A percentile compares a stretch with the other conserved stretches of the same genome.
Evolutionary conservation across 805 yeast genomes (phyloP).

Genomic region (Candida broadrunensis): DNA sequence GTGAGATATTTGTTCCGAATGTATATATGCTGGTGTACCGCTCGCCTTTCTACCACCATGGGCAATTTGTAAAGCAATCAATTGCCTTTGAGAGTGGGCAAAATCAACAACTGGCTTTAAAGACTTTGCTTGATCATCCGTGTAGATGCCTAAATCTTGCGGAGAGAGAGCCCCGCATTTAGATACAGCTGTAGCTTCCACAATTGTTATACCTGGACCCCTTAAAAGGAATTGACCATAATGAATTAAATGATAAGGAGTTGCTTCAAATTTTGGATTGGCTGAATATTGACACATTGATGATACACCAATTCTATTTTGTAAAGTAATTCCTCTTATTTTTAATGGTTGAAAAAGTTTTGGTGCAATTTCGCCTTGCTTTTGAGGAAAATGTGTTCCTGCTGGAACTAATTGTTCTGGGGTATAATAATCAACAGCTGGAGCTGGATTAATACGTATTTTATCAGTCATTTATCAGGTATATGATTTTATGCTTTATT

Average conservation of each 20-base stretch:
- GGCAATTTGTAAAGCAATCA: slow-evolving; percentile 52
- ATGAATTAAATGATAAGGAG: slow-evolving; percentile 47
- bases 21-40: slow-evolving; percentile 26
- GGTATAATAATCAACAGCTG: slow-evolving; percentile 17
- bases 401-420: slow-evolving; percentile 30
- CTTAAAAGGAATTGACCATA: slow-evolving; percentile 45
- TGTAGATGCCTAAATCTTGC: slow-evolving; percentile 48
- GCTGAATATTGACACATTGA: slow-evolving; percentile 57
- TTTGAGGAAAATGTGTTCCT: slow-evolving; percentile 26
- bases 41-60: slow-evolving; percentile 54
- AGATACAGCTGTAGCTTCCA: slow-evolving; percentile 44
- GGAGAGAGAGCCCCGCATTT: slow-evolving; percentile 43
- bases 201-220: slow-evolving; percentile 48
- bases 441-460: slow-evolving; percentile 2
- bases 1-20: slow-evolving; percentile 26
- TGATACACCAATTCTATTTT: slow-evolving; percentile 53
- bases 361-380: slow-evolving; percentile 24
- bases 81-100: slow-evolving; percentile 42
- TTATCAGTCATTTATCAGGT: slow-evolving; percentile 3
- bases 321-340: slow-evolving; percentile 37
- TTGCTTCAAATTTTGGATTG: slow-evolving; percentile 33
- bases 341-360: slow-evolving; percentile 42
- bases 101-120: slow-evolving; percentile 41
- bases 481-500: too few relatives aligned
- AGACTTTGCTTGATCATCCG: slow-evolving; percentile 44